Percentiles rank a stretch among this genome's conserved stretches.
Conservation (phyloP, 331 rosid genomes). For the Dryas integrifolia region DNA sequence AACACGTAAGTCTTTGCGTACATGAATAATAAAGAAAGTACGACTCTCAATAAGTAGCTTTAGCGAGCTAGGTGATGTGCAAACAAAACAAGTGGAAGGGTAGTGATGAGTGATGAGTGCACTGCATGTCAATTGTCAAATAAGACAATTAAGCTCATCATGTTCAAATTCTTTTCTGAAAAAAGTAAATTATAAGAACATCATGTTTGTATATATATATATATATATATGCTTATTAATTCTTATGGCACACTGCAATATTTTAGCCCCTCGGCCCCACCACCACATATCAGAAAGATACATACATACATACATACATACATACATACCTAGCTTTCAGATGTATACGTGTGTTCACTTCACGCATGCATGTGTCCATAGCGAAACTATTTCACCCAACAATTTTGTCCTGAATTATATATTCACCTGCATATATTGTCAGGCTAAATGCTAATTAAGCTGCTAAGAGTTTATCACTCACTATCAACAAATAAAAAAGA, state of each 20-base stretch:
- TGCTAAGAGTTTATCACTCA: too few relatives aligned
- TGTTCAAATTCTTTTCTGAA: background rate
- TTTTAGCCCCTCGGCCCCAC: too few relatives aligned
- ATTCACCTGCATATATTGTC: too few relatives aligned
- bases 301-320: too few relatives aligned
- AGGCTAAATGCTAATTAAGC: too few relatives aligned
- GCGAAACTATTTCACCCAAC: too few relatives aligned
- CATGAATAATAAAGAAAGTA: background rate
- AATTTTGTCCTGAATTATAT: too few relatives aligned
- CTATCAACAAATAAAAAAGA: too few relatives aligned
- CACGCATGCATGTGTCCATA: too few relatives aligned
- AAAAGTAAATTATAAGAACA: background rate
- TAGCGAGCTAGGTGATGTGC: slow-evolving; percentile 5
- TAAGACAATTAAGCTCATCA: slow-evolving; percentile 10
- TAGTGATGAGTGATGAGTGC: slow-evolving; percentile 8
- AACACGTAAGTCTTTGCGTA: background rate
- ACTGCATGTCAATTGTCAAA: slow-evolving; percentile 19
- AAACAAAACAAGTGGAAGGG: slow-evolving; percentile 7
- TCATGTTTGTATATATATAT: background rate
- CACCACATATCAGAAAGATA: too few relatives aligned
- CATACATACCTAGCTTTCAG: too few relatives aligned
- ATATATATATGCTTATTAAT: background rate
- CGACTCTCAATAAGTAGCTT: background rate
- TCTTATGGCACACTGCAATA: background rate
- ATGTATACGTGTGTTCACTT: too few relatives aligned